Evolutionary conservation across 352 stramenopile species (phyloP), one percentile per base, ranked within the genome.

Genomic region (Phytophthora quininea): DNA sequence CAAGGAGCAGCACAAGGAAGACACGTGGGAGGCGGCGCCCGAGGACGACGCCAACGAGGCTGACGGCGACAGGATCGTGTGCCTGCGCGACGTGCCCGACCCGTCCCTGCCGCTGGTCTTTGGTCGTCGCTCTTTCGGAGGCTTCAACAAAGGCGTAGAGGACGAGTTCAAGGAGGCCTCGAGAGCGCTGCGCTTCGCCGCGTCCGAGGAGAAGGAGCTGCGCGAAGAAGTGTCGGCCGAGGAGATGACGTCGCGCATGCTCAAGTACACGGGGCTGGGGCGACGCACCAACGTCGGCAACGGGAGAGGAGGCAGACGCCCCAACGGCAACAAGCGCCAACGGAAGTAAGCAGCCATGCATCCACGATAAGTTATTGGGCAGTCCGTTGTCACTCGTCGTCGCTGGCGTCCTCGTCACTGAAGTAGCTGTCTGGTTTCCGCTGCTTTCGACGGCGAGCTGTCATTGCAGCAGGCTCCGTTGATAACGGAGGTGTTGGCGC

Each of bases 61-160:
- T 29, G 69, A 75, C 62, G 73, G 53, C 27, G 74, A 60, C 48
- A 74, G 54, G 53, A 69, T 91, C 50, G 55, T 92, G 7, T 92
- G 81, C 58, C 64, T 64, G 8, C 69, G 59, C 8, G 87, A 95
- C 49, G 82, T 93, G 4, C 64, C 82, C 4, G 87, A 95, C 58
- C 85, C 87, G 55, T 93, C 87, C 29, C 59, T 95, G 33, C 74
- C 80, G n/a, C 71, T 85, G 38, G 64, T 92, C n/a, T 91, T 93
- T 46, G 85, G 84, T 1, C 87, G 85, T 35, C 79, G 87, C 43
- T 95, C 87, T 31, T 95, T 93, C 58, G 80, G 80, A 5, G 81
- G 82, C 46, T 95, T 93, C 69, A 95, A 95, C 70, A 91, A 90
- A 48, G 78, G 69, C 33, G 76, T 95, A 11, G 87, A 95, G 71